Evolutionary conservation across 176 grass and related monocot genomes (phyloP).

Genomic region (Cocos nucifera): DNA sequence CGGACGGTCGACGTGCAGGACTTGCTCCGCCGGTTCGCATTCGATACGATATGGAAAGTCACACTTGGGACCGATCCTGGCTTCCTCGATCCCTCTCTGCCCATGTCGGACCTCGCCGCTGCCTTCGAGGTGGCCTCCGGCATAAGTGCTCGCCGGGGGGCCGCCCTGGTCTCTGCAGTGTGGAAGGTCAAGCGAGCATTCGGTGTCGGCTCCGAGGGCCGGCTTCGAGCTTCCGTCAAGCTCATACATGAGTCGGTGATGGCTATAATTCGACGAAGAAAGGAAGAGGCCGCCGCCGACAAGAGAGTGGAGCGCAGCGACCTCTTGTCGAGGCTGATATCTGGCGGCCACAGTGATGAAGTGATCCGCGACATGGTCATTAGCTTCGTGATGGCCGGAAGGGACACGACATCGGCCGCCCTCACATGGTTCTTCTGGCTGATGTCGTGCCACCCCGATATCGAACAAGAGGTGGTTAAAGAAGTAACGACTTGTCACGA

Average conservation of each 20-base stretch:
- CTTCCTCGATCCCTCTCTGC: constrained; percentile 39
- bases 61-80: constrained; percentile 65
- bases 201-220: constrained; percentile 42
- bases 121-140: constrained; percentile 67
- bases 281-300: constrained; percentile 9
- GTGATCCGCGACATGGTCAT: constrained; percentile 87
- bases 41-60: constrained; percentile 70
- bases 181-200: constrained; percentile 82
- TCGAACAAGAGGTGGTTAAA: constrained; percentile 30
- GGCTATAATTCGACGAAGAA: constrained; percentile 46
- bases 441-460: constrained; percentile 42
- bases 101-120: constrained; percentile 34
- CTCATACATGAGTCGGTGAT: constrained; percentile 48
- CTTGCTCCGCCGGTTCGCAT: constrained; percentile 59
- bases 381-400: constrained; percentile 83
- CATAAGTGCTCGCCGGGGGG: constrained; percentile 58
- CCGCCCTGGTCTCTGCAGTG: constrained; percentile 53
- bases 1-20: constrained; percentile 72
- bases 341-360: constrained; percentile 55
- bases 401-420: constrained; percentile 80
- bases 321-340: constrained; percentile 71
- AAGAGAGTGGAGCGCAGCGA: constrained; percentile 20
- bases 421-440: constrained; percentile 98
- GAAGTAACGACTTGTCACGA: constrained; percentile 22
- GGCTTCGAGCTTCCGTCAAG: constrained; percentile 44